Percentiles rank a stretch among this genome's conserved stretches.
Conservation (phyloP, 208 protist genomes). For the Novymonas esmeraldas region DNA sequence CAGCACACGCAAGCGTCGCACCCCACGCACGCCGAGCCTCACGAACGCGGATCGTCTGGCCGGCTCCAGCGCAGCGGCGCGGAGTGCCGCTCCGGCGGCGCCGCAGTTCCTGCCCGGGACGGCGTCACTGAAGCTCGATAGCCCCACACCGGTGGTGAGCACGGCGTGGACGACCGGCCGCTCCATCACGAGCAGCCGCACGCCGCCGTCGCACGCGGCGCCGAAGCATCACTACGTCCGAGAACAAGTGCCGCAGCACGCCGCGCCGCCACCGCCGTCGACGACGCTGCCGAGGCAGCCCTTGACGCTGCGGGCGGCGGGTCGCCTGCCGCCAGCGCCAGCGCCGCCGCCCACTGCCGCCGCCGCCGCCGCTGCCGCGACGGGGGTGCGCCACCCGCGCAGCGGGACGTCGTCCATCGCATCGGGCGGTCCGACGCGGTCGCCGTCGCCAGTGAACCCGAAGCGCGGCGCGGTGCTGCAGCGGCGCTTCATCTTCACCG, state of each 20-base stretch:
- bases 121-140: slow-evolving; percentile 35
- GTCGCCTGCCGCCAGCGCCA: slow-evolving; percentile 23
- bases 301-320: slow-evolving; percentile 22
- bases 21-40: slow-evolving; percentile 73
- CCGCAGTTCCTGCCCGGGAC: slow-evolving; percentile 20
- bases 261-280: neutral
- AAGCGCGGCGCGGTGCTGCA: slow-evolving; percentile 57
- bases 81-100: neutral
- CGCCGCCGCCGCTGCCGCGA: neutral
- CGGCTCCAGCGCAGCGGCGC: neutral
- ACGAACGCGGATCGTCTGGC: slow-evolving; percentile 65
- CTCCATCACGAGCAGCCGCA: slow-evolving; percentile 26
- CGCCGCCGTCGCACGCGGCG: slow-evolving; percentile 13
- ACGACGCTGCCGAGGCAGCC: slow-evolving; percentile 16
- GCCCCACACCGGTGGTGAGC: slow-evolving; percentile 26
- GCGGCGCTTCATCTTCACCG: slow-evolving; percentile 79
- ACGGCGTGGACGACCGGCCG: slow-evolving; percentile 30
- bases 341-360: neutral
- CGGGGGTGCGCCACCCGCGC: slow-evolving; percentile 30
- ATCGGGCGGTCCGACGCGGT: slow-evolving; percentile 65
- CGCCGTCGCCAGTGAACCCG: slow-evolving; percentile 83
- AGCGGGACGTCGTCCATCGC: slow-evolving; percentile 65
- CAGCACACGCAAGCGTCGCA: slow-evolving; percentile 43
- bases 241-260: slow-evolving; percentile 4
- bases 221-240: slow-evolving; percentile 7